phyloP scores from a whole-genome alignment of 2,329 filamentous ascomycete species.

The Fusarium redolens region DNA sequence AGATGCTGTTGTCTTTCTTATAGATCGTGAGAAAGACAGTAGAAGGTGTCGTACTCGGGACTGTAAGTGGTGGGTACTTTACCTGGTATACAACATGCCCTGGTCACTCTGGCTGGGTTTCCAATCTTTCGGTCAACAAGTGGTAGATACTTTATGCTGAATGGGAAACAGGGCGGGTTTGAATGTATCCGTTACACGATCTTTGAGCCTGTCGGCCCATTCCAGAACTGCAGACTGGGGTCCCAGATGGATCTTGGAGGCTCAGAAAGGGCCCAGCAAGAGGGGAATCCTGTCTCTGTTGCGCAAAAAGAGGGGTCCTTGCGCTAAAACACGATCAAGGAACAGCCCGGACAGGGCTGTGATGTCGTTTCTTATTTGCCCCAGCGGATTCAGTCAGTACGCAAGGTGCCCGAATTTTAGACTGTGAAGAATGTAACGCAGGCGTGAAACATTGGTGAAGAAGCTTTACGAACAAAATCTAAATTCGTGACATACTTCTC shows the following conservation, averaged over 20 bases:
- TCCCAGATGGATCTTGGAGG: conserved; percentile 1
- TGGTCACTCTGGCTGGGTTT: neutral
- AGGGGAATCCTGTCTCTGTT: conserved; percentile 22
- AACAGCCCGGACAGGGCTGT: neutral
- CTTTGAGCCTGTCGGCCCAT: neutral
- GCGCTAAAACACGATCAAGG: conserved; percentile 28
- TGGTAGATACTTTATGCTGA: neutral
- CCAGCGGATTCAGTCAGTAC: neutral
- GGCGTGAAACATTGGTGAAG: conserved; percentile 1
- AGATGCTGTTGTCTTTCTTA: neutral
- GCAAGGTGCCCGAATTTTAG: neutral
- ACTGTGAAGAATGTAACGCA: neutral
- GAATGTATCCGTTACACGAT: neutral
- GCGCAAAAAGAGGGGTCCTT: conserved; percentile 4
- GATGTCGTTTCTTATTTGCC: neutral
- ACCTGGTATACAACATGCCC: neutral
- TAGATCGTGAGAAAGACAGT: neutral
- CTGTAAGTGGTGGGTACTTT: neutral
- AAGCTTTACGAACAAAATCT: neutral
- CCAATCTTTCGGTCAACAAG: neutral
- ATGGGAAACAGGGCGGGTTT: neutral
- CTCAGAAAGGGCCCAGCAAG: neutral
- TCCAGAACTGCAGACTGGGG: neutral
- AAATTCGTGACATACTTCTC: neutral
- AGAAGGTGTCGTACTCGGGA: conserved; percentile 14